Conservation (phyloP, 257 asterid species). For the Gentiana dahurica region DNA sequence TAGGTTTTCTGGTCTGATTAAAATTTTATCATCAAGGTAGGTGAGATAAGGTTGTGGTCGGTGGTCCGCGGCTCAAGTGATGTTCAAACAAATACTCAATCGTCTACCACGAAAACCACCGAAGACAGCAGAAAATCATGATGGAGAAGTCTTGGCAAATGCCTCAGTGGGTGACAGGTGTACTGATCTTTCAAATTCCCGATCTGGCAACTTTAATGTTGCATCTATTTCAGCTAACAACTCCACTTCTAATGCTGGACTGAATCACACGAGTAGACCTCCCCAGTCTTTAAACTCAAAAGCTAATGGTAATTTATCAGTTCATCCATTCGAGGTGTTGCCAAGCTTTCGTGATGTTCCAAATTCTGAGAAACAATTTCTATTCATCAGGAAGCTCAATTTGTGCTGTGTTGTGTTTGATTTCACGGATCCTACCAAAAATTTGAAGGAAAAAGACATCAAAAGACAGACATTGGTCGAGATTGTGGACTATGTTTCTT, state of each 20-base stretch:
- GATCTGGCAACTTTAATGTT: conserved; percentile 29
- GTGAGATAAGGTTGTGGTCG: conserved; percentile 22
- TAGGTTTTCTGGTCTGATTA: conserved; percentile 3
- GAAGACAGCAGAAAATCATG: conserved; percentile 55
- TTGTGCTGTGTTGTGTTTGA: conserved; percentile 66
- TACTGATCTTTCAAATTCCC: conserved; percentile 23
- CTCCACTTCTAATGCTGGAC: conserved; percentile 24
- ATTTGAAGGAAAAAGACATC: conserved; percentile 72
- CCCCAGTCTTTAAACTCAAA: conserved; percentile 24
- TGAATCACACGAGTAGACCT: conserved; percentile 16
- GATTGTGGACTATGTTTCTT: conserved; percentile 61
- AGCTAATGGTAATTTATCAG: conserved; percentile 39
- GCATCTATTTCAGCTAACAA: conserved; percentile 22
- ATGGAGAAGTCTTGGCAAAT: conserved; percentile 50
- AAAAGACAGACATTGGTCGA: conserved; percentile 83
- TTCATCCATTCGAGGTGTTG: conserved; percentile 51
- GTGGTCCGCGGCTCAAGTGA: conserved; percentile 26
- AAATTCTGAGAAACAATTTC: conserved; percentile 57
- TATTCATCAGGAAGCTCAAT: conserved; percentile 59
- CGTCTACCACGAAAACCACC: conserved; percentile 67
- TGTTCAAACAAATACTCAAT: conserved; percentile 70
- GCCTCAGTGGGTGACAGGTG: conserved; percentile 34
- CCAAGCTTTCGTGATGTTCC: conserved; percentile 81
- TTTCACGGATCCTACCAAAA: conserved; percentile 74
- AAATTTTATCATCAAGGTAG: conserved; percentile 9